Conservation (phyloP, 2,329 filamentous ascomycete genomes). For the Trichothecium sympodiale region DNA sequence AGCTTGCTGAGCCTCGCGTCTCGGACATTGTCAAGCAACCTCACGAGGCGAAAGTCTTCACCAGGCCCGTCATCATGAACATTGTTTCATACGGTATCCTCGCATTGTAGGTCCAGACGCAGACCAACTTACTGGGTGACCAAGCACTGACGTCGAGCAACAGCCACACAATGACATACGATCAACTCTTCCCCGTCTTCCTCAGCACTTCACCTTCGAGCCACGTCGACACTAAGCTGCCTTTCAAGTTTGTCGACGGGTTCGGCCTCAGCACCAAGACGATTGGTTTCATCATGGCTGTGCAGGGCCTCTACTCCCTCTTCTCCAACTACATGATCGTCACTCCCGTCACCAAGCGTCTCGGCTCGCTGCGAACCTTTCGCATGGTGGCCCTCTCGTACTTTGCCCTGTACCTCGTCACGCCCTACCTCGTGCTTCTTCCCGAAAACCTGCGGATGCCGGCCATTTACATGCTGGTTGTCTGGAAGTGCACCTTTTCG, state of each 20-base stretch:
- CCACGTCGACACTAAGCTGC: conserved; percentile 47
- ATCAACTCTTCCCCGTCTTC: conserved; percentile 87
- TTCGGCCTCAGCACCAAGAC: conserved; percentile 74
- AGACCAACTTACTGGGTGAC: conserved; percentile 7
- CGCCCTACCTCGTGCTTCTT: conserved; percentile 81
- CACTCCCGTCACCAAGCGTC: conserved; percentile 59
- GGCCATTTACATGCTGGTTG: conserved; percentile 65
- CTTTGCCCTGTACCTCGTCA: conserved; percentile 76
- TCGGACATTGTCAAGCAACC: background rate
- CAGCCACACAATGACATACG: conserved; percentile 94
- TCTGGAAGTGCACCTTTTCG: conserved; percentile 89
- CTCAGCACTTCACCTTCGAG: conserved; percentile 55
- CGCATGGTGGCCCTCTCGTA: conserved; percentile 71
- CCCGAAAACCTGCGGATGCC: conserved; percentile 60
- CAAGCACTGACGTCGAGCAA: background rate
- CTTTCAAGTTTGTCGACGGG: conserved; percentile 82
- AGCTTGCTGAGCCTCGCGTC: conserved; percentile 12
- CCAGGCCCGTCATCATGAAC: conserved; percentile 72
- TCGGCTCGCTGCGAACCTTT: conserved; percentile 76
- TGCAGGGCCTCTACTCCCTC: conserved; percentile 85
- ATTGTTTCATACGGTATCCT: conserved; percentile 86
- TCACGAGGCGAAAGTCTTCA: conserved; percentile 51
- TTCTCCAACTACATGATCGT: conserved; percentile 77
- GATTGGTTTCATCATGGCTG: conserved; percentile 78
- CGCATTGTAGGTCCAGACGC: conserved; percentile 64